Base-by-base conservation (phyloP, 2,329 filamentous ascomycete species). In the Neocucurbitaria cava region DNA sequence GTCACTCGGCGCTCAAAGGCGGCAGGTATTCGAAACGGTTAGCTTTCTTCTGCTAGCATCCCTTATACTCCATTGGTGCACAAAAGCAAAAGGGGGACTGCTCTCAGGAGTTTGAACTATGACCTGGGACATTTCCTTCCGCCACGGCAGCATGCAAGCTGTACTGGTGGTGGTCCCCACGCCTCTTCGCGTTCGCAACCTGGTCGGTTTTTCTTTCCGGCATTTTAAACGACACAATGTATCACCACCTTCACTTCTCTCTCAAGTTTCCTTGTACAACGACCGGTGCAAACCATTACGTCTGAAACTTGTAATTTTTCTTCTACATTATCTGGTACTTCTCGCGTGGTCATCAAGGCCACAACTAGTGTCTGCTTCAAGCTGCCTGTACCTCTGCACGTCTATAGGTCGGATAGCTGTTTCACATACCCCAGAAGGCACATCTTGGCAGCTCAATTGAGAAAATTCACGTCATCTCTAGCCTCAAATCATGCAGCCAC, bases 71-170 rank as follows among this genome's bases (percentile, higher is more conserved):
- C 58, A 54, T 67, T 58, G 61, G 59, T 58, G 52, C 64, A 63
- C 62, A 73, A 72, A 72, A 74, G 71, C 66, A 73, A 71, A 52
- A 49, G 58, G 46, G 46, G 59, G 50, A 51, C 57, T 62, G 55
- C 62, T 65, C 59, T 66, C 65, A 66, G 55, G 46, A 58, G 70
- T 70, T 72, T 72, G 64, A 67, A 57, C 56, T 51, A 64, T 47
- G 65, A 64, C 62, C 62, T 68, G 64, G 65, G 56, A 58, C 21
- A 56, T 20, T 58, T 62, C 52, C 56, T 54, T 59, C 26, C 55
- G 57, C 58, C 45, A 46, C 52, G 49, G 39, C 50, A 49, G 50
- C 46, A 51, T 46, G 30, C 41, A 18, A 10, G 11, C 41, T 28
- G 8, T 30, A 28, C 18, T 30, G 24, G 30, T 30, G 24, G 24